Percentiles rank a stretch among this genome's conserved stretches.
Evolutionary conservation across 306 rosid species (phyloP).

Genomic region (Cucurbita maxima): DNA sequence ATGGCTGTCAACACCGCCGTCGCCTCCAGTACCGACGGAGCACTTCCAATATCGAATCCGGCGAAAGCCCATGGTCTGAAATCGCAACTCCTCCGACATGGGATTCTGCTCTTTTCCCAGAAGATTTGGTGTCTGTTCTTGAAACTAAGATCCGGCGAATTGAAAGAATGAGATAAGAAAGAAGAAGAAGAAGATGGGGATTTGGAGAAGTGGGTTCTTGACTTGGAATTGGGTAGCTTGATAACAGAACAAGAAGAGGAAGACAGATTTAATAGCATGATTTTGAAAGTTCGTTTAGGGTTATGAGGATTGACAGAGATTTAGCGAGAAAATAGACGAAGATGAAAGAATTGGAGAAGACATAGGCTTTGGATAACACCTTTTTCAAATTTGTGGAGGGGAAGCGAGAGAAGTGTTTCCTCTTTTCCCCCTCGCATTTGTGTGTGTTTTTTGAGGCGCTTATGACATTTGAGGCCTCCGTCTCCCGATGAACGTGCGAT

Average conservation of each 20-base stretch:
- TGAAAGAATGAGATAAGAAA: constrained; percentile 12
- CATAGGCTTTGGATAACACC: constrained; percentile 46
- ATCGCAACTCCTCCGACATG: constrained; percentile 29
- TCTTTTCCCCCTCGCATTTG: constrained; percentile 15
- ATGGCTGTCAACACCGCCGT: constrained; percentile 78
- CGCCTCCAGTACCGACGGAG: constrained; percentile 80
- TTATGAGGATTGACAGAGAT: not conserved
- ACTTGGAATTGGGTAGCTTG: constrained; percentile 30
- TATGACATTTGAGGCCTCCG: not conserved
- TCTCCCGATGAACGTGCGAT: not conserved
- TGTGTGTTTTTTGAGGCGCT: not conserved
- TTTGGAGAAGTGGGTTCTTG: constrained; percentile 48
- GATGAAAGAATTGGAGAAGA: constrained; percentile 13
- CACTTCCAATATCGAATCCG: constrained; percentile 71
- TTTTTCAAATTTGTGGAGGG: constrained; percentile 55
- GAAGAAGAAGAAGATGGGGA: constrained; percentile 13
- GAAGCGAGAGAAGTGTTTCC: constrained; percentile 28
- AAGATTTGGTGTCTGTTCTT: constrained; percentile 31
- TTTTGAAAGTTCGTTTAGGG: not conserved
- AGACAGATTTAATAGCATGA: constrained; percentile 62
- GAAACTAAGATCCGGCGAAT: constrained; percentile 24
- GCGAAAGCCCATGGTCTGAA: constrained; percentile 39
- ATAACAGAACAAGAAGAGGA: constrained; percentile 33
- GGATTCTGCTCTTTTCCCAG: constrained; percentile 12
- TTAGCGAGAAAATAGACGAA: constrained; percentile 12